Conservation (phyloP, 225 moss, liverwort and hornwort species). For the Pseudisothecium myosuroides region DNA sequence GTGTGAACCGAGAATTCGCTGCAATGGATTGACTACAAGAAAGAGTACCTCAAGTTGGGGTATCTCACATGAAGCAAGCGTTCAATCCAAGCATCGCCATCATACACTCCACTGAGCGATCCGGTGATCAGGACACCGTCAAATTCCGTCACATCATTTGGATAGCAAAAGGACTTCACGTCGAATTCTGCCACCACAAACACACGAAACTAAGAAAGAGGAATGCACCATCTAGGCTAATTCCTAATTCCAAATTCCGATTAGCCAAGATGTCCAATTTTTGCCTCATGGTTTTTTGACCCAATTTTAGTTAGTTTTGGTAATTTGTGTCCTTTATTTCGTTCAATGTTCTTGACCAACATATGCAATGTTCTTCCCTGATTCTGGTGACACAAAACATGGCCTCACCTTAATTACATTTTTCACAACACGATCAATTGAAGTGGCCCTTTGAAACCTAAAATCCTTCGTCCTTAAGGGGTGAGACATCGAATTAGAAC, state of each 20-base stretch:
- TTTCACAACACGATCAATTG: no score
- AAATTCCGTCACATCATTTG: conserved; percentile 45
- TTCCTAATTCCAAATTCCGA: no score
- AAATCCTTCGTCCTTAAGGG: no score
- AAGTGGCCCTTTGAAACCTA: no score
- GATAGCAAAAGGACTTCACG: conserved; percentile 67
- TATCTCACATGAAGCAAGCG: conserved; percentile 62
- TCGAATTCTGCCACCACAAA: conserved; percentile 45
- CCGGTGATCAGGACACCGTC: conserved; percentile 80
- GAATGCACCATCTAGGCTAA: background rate
- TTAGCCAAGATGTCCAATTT: background rate
- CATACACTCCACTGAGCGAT: conserved; percentile 83
- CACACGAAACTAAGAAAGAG: background rate
- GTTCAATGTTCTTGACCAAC: no score
- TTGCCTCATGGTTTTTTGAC: no score
- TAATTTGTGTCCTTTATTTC: no score
- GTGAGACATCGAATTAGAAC: background rate
- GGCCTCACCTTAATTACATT: no score
- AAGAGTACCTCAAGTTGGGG: background rate
- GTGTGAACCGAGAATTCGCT: background rate
- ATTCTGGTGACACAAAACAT: no score
- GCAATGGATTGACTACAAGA: background rate
- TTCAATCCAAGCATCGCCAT: conserved; percentile 65
- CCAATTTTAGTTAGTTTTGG: no score
- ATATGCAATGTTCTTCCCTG: no score